Evolutionary conservation across 306 rosid species (phyloP), one percentile per base, ranked within the genome.

Genomic region (Casuarina equisetifolia): DNA sequence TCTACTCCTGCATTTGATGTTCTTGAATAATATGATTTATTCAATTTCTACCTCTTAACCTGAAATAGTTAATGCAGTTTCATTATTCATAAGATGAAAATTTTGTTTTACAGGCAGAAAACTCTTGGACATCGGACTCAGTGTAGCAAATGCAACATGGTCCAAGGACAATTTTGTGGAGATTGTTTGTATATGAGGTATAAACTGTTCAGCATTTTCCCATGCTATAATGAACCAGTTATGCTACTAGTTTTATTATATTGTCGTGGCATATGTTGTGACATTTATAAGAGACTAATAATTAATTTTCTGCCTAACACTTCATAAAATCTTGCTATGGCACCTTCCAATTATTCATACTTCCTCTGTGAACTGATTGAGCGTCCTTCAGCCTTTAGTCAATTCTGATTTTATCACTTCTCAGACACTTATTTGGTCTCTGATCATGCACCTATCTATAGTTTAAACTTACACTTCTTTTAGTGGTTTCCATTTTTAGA

Each of bases 101-200:
- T 73, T 32, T 43, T 57, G n/a, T 76, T 80, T 83, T 83, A 64
- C 84, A 96, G 97, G 92, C 99, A 96, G 89, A 96, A 92, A 77
- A 92, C 99, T 51, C 88, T 91, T 61, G 97, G 99, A 69, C 78
- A 82, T 84, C 96, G 88, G 44, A 96, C 99, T 63, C 78, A 76
- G 52, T 96, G 99, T 81, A 74, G 85, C 88, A 61, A 79, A 46
- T 96, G 99, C 87, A 82, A 83, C 80, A 61, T 80, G 90, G 84
- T 87, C 57, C 93, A 86, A 82, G 99, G 99, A 43, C 98, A 96
- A 81, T 92, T 96, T 82, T 96, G 98, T 82, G 99, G 99, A 42
- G 99, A 96, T 81, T 96, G 99, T 86, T 81, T 96, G 84, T 96
- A 92, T 84, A 96, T 90, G 93, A 90, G 98, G 99, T 96, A 85